Evolutionary conservation across 2,329 filamentous ascomycete genomes (phyloP).

Genomic region (Aspergillus fischeri): DNA sequence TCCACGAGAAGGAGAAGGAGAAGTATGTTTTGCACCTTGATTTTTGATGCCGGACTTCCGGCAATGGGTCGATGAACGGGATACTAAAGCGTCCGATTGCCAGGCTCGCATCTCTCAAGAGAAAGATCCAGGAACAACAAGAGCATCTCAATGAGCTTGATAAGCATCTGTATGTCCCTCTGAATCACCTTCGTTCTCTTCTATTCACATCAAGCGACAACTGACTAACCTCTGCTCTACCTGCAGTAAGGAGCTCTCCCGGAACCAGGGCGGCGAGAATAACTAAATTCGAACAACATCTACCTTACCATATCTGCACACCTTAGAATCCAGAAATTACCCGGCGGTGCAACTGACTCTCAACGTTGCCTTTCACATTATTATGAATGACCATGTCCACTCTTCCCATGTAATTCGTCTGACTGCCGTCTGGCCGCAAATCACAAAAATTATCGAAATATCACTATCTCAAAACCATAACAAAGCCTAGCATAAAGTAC

Average conservation of each 20-base stretch:
- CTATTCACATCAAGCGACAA: background rate
- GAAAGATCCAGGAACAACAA: slow-evolving; percentile 69
- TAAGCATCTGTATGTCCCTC: slow-evolving; percentile 69
- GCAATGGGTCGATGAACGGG: background rate
- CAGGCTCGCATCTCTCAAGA: slow-evolving; percentile 65
- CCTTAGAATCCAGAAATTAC: background rate
- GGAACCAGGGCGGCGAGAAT: slow-evolving; percentile 63
- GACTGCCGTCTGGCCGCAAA: background rate
- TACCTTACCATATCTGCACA: background rate
- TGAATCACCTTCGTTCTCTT: background rate
- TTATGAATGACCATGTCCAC: background rate
- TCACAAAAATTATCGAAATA: background rate
- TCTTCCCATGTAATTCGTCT: background rate
- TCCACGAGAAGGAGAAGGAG: slow-evolving; percentile 82
- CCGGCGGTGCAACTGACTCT: background rate
- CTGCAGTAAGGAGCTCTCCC: slow-evolving; percentile 70
- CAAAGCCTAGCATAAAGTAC: background rate
- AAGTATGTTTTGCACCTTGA: slow-evolving; percentile 53
- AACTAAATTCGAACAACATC: slow-evolving; percentile 29
- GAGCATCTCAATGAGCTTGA: slow-evolving; percentile 79
- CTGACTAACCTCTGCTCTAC: slow-evolving; percentile 8
- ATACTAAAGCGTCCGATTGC: slow-evolving; percentile 5
- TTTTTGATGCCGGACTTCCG: background rate
- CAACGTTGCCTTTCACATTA: background rate
- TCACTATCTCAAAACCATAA: background rate